phyloP scores from a whole-genome alignment of 306 rosid species.

The Quercus alba region DNA sequence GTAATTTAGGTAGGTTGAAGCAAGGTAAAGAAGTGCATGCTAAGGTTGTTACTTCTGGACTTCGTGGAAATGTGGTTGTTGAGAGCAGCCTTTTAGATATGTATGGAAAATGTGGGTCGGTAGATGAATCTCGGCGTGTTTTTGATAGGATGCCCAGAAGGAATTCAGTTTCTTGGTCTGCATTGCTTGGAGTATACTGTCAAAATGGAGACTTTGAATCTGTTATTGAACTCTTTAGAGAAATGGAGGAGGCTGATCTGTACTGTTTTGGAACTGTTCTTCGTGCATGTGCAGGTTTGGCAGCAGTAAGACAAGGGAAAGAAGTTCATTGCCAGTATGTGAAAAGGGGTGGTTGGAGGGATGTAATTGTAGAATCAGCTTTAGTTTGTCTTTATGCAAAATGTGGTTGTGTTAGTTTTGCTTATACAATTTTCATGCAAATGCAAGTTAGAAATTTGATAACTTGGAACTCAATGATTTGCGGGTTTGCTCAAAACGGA shows the following conservation, averaged over 20 bases:
- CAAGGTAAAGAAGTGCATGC: constrained; percentile 73
- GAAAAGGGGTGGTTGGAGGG: constrained; percentile 74
- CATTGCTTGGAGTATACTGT: constrained; percentile 74
- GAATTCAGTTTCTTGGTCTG: constrained; percentile 78
- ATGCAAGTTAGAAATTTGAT: constrained; percentile 72
- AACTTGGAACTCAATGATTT: constrained; percentile 86
- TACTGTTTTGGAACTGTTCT: constrained; percentile 69
- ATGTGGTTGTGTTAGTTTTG: constrained; percentile 73
- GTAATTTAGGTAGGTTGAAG: constrained; percentile 60
- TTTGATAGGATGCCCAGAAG: constrained; percentile 61
- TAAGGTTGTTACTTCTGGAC: constrained; percentile 52
- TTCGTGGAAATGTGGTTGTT: constrained; percentile 66
- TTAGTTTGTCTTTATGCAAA: constrained; percentile 82
- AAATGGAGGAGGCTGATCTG: constrained; percentile 48
- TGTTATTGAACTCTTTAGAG: constrained; percentile 66
- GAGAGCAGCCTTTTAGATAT: constrained; percentile 89
- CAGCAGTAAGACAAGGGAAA: constrained; percentile 75
- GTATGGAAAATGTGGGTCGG: constrained; percentile 85
- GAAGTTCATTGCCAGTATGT: constrained; percentile 85
- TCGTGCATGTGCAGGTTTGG: constrained; percentile 75
- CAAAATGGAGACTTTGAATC: constrained; percentile 59
- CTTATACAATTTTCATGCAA: constrained; percentile 37
- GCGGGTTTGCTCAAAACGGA: constrained; percentile 88
- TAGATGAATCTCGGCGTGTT: constrained; percentile 38
- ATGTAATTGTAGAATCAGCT: constrained; percentile 85